Evolutionary conservation across 257 asterid species (phyloP), one percentile per base, ranked within the genome.

Genomic region (Nicotiana obtusifolia): DNA sequence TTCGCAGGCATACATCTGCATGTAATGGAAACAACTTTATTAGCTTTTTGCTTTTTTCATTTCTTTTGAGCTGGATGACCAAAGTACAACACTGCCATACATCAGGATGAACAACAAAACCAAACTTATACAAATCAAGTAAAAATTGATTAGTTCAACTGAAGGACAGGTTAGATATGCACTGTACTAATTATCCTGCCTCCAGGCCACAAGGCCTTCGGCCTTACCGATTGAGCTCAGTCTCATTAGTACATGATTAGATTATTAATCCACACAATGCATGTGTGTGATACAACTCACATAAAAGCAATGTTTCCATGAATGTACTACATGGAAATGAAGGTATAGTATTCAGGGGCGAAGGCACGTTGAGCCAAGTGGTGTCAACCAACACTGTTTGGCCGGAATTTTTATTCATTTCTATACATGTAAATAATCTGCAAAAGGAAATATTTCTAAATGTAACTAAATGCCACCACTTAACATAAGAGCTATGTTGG

Each of bases 1-100:
- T 91, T 96, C 99, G 81, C 97, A 84, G 1, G 89, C 80, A 83
- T 89, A 91, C 84, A 93, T 89, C 99, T 96, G 93, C 87, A 69
- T 10, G 81, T 19, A 68, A 69, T 20, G 78, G 22, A 47, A 80
- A 57, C 24, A 30, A 15, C 41, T 52, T 41, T 28, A 69, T 35
- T 26, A 69, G 44, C 52, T 0, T 73, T 44, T 6, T 54, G 7
- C 24, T n/a, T 33, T 20, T 11, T 37, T 49, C 78, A 24, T 28
- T 22, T 15, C 61, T 73, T 73, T 73, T 15, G 16, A 24, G 44
- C 26, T 26, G 44, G 64, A 15, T 75, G 80, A 24, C 33, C 59
- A 71, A 41, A 47, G 37, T 41, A 71, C 37, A 47, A 71, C n/a
- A 71, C 37, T 71, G 37, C 7, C 35, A 14, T 71, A 71, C 41